phyloP scores from a whole-genome alignment of 306 rosid species.

The Cajanus cajan region DNA sequence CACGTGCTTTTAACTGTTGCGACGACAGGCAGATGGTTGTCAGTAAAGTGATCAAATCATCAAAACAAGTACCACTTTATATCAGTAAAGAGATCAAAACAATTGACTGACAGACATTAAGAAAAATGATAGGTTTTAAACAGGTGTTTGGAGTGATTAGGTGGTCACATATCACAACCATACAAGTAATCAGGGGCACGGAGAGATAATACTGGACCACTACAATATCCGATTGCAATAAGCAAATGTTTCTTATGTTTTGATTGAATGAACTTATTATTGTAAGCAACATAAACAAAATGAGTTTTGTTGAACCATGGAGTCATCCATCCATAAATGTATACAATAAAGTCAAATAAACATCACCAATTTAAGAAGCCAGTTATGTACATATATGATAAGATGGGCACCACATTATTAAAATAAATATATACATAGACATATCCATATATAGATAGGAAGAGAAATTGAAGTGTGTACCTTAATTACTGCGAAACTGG shows the following conservation, averaged over 20 bases:
- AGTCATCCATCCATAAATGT: not conserved
- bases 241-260: not conserved
- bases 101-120: not conserved
- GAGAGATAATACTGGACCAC: not conserved
- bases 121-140: not conserved
- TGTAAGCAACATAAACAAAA: not conserved
- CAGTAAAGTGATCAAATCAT: not conserved
- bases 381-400: not conserved
- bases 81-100: not conserved
- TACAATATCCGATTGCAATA: slow-evolving; percentile 4
- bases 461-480: not conserved
- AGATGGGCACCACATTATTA: not conserved
- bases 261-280: not conserved
- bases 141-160: not conserved
- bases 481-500: not conserved
- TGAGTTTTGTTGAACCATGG: not conserved
- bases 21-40: not conserved
- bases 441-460: not conserved
- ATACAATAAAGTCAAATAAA: not conserved
- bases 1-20: not conserved
- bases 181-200: not conserved
- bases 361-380: not conserved
- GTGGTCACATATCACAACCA: not conserved
- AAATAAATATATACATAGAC: not conserved
- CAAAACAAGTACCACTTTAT: not conserved